Base-by-base conservation (phyloP, 257 asterid species). In the Solanum bulbocastanum region DNA sequence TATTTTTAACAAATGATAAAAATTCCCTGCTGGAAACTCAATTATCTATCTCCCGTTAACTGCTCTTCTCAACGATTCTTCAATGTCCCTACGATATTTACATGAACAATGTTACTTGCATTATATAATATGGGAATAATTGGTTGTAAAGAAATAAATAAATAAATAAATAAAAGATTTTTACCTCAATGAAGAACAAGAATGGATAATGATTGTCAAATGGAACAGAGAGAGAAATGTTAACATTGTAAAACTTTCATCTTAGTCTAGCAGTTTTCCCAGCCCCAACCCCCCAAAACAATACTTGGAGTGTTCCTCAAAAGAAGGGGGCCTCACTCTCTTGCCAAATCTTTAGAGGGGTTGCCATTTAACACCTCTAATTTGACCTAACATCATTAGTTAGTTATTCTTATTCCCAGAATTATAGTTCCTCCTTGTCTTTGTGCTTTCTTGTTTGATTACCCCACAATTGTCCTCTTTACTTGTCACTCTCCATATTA, bases 271-370 rank as follows among this genome's bases (percentile, higher is more conserved):
- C 40, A 37, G 89, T 88, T 88, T 60, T 87, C 56, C 83, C 88
- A 2, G 83, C 90, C 83, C 58, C 87, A 79, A 85, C 82, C 89
- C 85, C 66, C 85, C 30, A 81, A 81, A 81, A 30, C 85, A 81
- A 27, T 18, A 46, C 66, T 44, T 44, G 30, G 7, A 16, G 69
- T 62, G 69, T 14, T 87, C 91, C 93, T 87, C 73, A 88, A 88
- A 88, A 87, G 25, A 69, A 89, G 91, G 92, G 44, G 52, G 25
- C 30, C 25, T 89, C 89, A 87, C 87, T 86, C 88, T 30, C 60
- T 4, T 42, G 13, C 10, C 85, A 75, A 56, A 52, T 65, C 49
- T 79, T 36, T n/a, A n/a, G n/a, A n/a, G n/a, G n/a, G n/a, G n/a
- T n/a, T 78, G 66, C 11, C 68, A 30, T 81, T 81, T 30, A 49